Base-by-base conservation (phyloP, 305 asterid genomes). In the Coffea humblotiana region DNA sequence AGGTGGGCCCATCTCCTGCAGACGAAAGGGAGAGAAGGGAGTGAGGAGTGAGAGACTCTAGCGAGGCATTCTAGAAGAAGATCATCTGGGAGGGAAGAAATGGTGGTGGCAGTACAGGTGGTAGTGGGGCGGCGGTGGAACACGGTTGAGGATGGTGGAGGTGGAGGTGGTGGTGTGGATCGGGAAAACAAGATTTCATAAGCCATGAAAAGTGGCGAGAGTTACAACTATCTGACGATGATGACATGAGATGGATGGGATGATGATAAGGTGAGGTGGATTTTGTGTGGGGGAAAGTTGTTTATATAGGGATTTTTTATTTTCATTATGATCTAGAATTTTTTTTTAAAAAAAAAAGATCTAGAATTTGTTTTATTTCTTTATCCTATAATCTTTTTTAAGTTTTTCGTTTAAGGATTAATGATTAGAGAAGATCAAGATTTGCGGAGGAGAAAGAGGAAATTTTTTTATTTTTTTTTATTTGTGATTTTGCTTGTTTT, bases 131-230 rank as follows among this genome's bases (percentile, higher is more conserved):
- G 72, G 86, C 66, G 80, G 84, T 52, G 21, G 78, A 49, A 37
- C 32, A 47, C 2, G 88, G 83, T 72, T 83, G 78, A n/a, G 92
- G 93, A 81, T 88, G 90, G 84, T 82, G 91, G 84, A 83, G 81
- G 83, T 23, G 77, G 85, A 2, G 84, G 82, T 88, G 90, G 84
- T 82, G 91, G 83, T 89, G 89, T 80, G 90, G 90, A 79, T 90
- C 85, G 79, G 97, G 97, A 84, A 94, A 92, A 76, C 97, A 94
- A 71, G 97, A 92, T 89, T 94, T 94, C 86, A 92, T 78, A 0
- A 94, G 90, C 95, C 97, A 92, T 87, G 97, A 90, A 77, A 94
- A 89, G 77, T 88, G 97, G 66, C 97, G 92, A 68, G 97, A 88
- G 81, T 82, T 85, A 84, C 98, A 90, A 74, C 90, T 90, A 47